These are phyloP conservation scores for Globisporangium carolinianum DNA, from an alignment of 352 stramenopile species.

Conservation along the genomic window DNA sequence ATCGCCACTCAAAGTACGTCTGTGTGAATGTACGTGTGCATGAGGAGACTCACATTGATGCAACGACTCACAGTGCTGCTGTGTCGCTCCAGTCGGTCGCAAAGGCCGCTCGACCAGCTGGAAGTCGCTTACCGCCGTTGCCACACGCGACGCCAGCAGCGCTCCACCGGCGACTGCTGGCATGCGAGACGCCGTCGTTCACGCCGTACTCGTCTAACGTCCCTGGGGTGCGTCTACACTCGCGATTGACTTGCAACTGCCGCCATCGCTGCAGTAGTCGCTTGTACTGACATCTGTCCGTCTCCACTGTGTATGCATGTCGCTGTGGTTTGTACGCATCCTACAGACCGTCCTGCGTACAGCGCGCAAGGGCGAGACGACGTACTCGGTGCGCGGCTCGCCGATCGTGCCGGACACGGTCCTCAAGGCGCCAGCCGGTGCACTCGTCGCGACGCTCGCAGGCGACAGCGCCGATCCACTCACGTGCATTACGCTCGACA, in stretches of 20 bases:
- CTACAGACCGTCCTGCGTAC: constrained; percentile 48
- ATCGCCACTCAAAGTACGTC: constrained; percentile 24
- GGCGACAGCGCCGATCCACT: constrained; percentile 28
- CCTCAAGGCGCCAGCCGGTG: constrained; percentile 40
- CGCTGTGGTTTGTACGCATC: not conserved
- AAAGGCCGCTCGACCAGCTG: not conserved
- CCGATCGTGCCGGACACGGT: constrained; percentile 55
- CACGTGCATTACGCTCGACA: constrained; percentile 54
- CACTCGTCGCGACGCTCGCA: constrained; percentile 60
- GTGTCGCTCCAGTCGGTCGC: constrained; percentile 1
- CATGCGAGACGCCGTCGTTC: constrained; percentile 37
- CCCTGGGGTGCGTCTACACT: constrained; percentile 20
- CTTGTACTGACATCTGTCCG: not conserved
- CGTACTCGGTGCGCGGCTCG: constrained; percentile 62
- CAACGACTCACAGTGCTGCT: not conserved
- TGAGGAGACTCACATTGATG: not conserved
- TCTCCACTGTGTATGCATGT: not conserved
- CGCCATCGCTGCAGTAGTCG: no score
- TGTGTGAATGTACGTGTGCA: constrained; percentile 3
- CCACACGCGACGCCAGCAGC: constrained; percentile 7
- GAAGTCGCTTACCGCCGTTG: not conserved
- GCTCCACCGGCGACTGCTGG: constrained; percentile 18
- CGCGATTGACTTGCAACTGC: not conserved
- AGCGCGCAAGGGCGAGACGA: constrained; percentile 65
- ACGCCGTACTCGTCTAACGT: constrained; percentile 12